Base-by-base conservation (phyloP, 2,329 filamentous ascomycete genomes). In the Neoscytalidium dimidiatum region DNA sequence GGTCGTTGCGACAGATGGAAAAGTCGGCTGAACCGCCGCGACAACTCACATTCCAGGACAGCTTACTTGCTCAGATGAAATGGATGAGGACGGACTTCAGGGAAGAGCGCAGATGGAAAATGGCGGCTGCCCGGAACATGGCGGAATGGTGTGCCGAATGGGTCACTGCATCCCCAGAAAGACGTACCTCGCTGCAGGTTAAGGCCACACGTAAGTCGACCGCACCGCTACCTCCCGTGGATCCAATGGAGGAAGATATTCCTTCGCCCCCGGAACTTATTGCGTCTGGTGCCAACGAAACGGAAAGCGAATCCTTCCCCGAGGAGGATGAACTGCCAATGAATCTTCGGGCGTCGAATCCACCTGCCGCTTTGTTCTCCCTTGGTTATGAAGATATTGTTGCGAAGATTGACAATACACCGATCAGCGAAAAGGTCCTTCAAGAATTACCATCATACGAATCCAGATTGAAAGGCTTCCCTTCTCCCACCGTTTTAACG, bases 1-100 rank as follows among this genome's bases (percentile, higher is more conserved):
- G 95, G 94, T 95, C 94, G 4, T 79, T 99, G 52, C 86, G 94
- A 61, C 95, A 99, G 73, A 88, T 94, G 48, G 92, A 96, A 73
- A 90, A 93, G 64, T 91, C 89, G 43, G 84, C 88, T 1, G 95
- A 99, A 76, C 94, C 94, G 4, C 84, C 86, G 3, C 87, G 92
- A 41, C 90, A 89, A 19, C 85, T 87, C 0, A 89, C 90, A 1
- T 94, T 98, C 70, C 92, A 90, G 86, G 95, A 99, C 78, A 85
- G 94, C 61, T 77, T 98, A 64, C 81, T 99, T 33, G 86, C 93
- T 70, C 94, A 99, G 80, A 92, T 94, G 86, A 96, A 94, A 76
- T 98, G 94, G 94, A 96, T 99, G 92, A 88, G 94, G 58, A 97
- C 93, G 1, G 95, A 99, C 77, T 98, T 97, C 73, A 86, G 91